Base-by-base conservation (phyloP, 345 rosid species). In the Citrus maxima region DNA sequence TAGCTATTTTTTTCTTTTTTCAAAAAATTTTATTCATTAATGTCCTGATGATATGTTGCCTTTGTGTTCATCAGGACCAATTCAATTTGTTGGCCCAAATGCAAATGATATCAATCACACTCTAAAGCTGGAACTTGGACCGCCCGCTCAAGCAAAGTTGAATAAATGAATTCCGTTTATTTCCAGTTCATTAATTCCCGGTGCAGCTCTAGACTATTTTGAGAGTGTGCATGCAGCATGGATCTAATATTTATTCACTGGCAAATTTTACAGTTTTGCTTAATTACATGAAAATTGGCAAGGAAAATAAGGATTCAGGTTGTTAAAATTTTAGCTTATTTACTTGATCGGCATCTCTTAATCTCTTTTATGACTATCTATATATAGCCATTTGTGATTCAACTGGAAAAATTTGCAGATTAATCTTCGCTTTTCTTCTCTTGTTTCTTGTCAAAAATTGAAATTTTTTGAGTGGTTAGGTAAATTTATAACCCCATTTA, bases 81-180 rank as follows among this genome's bases (percentile, higher is more conserved):
- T 86, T 77, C 86, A 85, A 77, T 85, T 83, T 51, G 56, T 13
- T 73, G 88, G 88, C 24, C 84, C 86, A 40, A 82, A 77, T 25
- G 73, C 88, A 12, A 56, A 79, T 14, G 83, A 78, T 16, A 58
- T 67, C 32, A 83, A 51, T 77, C 86, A 81, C 73, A 86, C 86
- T 14, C 70, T 86, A 51, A 35, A 40, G 10, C 61, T 81, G 80
- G 88, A 86, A 74, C 74, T 81, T 74, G 88, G 84, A 27, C 22
- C 58, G 5, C 2, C 58, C 2, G 70, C 78, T 32, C 38, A 30
- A 19, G 74, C 74, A 58, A 78, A 46, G 16, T 46, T 46, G 18
- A 46, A 49, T 28, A 3, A 9, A 42, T 14, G 64, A 30, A 55
- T 24, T 38, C 12, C 22, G 60, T 56, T 74, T 61, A 34, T n/a